A percentile compares a stretch with the other conserved stretches of the same genome.
These are phyloP conservation scores for Gossypium rotundifolium DNA, from an alignment of 345 rosid species.

Conservation along the genomic window DNA sequence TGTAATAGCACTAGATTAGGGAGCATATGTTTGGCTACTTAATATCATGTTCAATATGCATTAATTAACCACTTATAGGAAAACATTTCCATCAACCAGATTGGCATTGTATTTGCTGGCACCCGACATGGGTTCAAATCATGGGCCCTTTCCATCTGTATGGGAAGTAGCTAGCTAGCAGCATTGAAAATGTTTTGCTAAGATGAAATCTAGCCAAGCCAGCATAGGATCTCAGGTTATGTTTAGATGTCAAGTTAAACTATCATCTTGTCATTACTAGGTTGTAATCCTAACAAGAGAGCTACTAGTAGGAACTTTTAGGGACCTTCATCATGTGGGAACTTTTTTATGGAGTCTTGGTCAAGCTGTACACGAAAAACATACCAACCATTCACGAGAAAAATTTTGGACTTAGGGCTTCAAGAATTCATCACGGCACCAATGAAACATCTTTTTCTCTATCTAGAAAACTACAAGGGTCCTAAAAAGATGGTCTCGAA, in stretches of 20 bases:
- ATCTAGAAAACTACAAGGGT: background rate
- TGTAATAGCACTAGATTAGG: background rate
- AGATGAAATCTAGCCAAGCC: background rate
- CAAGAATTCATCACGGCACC: conserved; percentile 17
- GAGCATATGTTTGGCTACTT: background rate
- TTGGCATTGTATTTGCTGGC: background rate
- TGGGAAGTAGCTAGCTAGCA: background rate
- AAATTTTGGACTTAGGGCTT: conserved; percentile 17
- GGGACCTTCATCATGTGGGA: background rate
- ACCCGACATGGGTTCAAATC: background rate
- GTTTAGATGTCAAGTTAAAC: background rate
- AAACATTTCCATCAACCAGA: background rate
- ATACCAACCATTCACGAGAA: conserved; percentile 22
- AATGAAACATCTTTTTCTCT: conserved; percentile 1
- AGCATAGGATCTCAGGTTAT: background rate
- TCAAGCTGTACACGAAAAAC: conserved; percentile 1
- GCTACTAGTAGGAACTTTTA: background rate
- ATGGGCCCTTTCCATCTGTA: background rate
- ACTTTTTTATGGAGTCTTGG: background rate
- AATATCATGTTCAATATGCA: background rate
- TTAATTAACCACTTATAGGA: background rate
- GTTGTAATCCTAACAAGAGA: background rate
- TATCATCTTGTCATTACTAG: background rate
- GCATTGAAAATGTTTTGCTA: background rate
- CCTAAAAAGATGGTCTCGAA: conserved; percentile 9